Percentiles rank a stretch among this genome's conserved stretches.
These are phyloP conservation scores for Hypoxylon subgilvum DNA, from an alignment of 495 filamentous ascomycete genomes.

Conservation along the genomic window DNA sequence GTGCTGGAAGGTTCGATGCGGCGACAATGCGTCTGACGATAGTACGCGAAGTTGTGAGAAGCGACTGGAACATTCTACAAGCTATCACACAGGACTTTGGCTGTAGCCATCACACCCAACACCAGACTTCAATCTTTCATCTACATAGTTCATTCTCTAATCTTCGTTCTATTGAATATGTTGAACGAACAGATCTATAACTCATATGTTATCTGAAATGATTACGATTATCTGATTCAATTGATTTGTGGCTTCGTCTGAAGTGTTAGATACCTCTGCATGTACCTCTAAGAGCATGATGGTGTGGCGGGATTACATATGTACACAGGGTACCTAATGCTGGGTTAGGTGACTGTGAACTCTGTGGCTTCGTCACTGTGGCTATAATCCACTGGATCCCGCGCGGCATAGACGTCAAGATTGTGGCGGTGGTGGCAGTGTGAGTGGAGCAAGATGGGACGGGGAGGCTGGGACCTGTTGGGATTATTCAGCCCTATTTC, in stretches of 20 bases:
- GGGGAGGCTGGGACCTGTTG: background rate
- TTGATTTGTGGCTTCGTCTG: too few species aligned
- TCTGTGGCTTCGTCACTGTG: too few species aligned
- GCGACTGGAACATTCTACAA: slow-evolving; percentile 33
- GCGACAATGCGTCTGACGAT: slow-evolving; percentile 25
- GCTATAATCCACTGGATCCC: too few species aligned
- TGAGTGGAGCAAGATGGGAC: too few species aligned
- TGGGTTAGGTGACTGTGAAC: too few species aligned
- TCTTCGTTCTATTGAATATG: background rate
- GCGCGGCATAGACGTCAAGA: too few species aligned
- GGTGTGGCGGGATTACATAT: background rate
- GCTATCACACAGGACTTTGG: slow-evolving; percentile 5
- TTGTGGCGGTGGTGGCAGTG: slow-evolving; percentile 18
- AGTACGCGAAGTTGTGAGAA: slow-evolving; percentile 35
- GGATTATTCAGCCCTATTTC: slow-evolving; percentile 36
- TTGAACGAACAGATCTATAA: too few species aligned
- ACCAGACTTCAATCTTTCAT: background rate
- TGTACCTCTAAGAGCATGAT: background rate
- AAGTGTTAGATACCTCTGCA: too few species aligned
- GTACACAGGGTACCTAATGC: too few species aligned
- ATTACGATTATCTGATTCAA: slow-evolving; percentile 2
- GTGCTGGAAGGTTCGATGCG: slow-evolving; percentile 1
- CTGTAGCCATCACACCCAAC: background rate
- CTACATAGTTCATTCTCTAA: background rate
- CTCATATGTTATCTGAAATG: slow-evolving; percentile 1